Base-by-base conservation (phyloP, 768 basidiomycete species). In the Leucosporidium scottii region DNA sequence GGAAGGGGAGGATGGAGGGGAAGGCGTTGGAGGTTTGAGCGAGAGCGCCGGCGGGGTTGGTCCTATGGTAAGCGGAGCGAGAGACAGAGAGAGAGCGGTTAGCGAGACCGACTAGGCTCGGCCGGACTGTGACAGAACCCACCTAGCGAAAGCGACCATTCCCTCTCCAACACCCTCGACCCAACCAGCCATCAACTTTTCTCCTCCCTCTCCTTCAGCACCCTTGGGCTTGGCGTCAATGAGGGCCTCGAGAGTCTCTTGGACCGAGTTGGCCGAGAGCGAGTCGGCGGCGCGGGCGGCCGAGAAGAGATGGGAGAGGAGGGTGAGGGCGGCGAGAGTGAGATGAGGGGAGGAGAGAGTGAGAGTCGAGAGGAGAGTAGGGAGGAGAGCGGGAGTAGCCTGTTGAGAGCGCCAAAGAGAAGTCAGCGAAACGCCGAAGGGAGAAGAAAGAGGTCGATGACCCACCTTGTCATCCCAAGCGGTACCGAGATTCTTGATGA, bases 311-410 rank as follows among this genome's bases (percentile, higher is more conserved):
- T 88, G 87, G 39, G 93, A 86, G 70, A 99, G 83, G 58, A 93
- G 83, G 49, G 88, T 86, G 77, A 93, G 97, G 36, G 89, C 83
- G 20, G 90, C 85, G 78, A 93, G 87, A 1, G 93, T 88, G 53
- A 99, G 83, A 77, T 93, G 96, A 27, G 89, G 85, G 73, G 90
- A 92, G 49, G 88, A 89, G 12, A 94, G 82, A 64, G 90, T 87
- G 25, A 94, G 92, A 39, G 97, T 85, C 28, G 84, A 81, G 9
- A 97, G 85, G 31, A 98, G 84, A 27, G 85, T 80, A 25, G 83
- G 82, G 27, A 86, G 86, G 59, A 96, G 84, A 7, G 81, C 70
- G 17, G 90, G 84, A 44, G 93, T 82, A 47, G 85, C 82, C 93
- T 97, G 76, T 7, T 34, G 39, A 7, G 59, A 47, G 39, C n/a